phyloP scores from a whole-genome alignment of 2,329 filamentous ascomycete species.

The Pseudogymnoascus sp. region DNA sequence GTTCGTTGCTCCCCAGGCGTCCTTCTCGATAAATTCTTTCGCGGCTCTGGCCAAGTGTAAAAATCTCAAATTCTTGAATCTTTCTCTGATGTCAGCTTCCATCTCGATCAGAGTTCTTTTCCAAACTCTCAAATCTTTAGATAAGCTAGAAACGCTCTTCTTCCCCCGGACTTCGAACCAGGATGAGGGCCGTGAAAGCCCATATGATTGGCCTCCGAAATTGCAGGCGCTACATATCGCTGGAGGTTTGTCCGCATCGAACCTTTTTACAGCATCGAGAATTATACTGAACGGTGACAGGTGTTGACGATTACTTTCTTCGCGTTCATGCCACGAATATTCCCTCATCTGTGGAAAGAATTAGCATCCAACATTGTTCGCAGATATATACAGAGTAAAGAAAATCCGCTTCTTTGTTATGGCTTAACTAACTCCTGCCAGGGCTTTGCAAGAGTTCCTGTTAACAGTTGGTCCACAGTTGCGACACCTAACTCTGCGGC shows the following conservation, averaged over 20 bases:
- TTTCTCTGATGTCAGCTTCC: constrained; percentile 28
- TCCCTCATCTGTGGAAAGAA: constrained; percentile 19
- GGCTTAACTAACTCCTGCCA: not conserved
- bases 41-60: constrained; percentile 30
- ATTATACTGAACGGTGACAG: not conserved
- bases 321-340: constrained; percentile 19
- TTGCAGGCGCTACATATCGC: constrained; percentile 28
- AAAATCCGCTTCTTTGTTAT: not conserved
- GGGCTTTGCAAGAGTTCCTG: constrained; percentile 20
- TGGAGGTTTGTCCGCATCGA: constrained; percentile 17
- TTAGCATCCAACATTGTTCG: constrained; percentile 30
- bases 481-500: constrained; percentile 27
- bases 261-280: not conserved
- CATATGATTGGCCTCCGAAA: constrained; percentile 28
- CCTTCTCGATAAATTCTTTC: constrained; percentile 30
- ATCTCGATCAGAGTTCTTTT: constrained; percentile 28
- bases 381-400: constrained; percentile 18
- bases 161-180: constrained; percentile 27
- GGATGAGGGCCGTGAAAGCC: constrained; percentile 14
- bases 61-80: constrained; percentile 25
- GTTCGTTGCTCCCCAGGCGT: constrained; percentile 30
- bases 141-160: constrained; percentile 26
- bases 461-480: constrained; percentile 22
- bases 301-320: constrained; percentile 26
- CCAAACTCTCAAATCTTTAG: constrained; percentile 25